Base-by-base conservation (phyloP, 2,329 filamentous ascomycete species). In the Gaeumannomyces sp. region DNA sequence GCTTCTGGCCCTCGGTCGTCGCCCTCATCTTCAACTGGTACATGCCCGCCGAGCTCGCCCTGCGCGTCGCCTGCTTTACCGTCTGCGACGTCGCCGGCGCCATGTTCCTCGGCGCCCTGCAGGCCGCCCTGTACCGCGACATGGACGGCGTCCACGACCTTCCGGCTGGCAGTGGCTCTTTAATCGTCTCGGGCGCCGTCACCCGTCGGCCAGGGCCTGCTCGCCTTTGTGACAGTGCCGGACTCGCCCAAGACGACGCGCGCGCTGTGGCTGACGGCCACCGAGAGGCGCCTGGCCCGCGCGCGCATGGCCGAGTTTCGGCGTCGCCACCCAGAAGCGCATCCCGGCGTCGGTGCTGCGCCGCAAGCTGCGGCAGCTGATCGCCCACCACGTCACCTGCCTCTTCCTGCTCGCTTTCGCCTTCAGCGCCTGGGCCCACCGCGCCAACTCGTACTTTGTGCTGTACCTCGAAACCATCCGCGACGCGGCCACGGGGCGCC, bases 31-130 rank as follows among this genome's bases (percentile, higher is more conserved):
- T 63, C 38, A 66, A 76, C 66, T 81, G 78, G 78, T 81, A 80
- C 65, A 79, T 73, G 0, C 77, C 76, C 0, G 70, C 70, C 14
- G 79, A 81, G 66, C 71, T 81, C 4, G 77, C 74, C 0, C 80
- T 80, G 66, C 71, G 79, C 7, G 76, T 63, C 19, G 62, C 62
- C n/a, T 58, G 53, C 62, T 63, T 63, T 31, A 59, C 53, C n/a
- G 31, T 63, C n/a, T 58, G 62, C 33, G 62, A 59, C 13, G 62
- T 63, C 1, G 62, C 62, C 22, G 62, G 62, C 22, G 57, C 53
- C 62, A 63, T 63, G 62, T 63, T 63, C 33, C 62, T 63, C 28
- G 73, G 74, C 3, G 74, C 72, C 61, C 64, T 76, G n/a, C 72
- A 74, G 45, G 72, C 72, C 2, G 72, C 69, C 2, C 68, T 73